Percentiles rank a stretch among this genome's conserved stretches.
Evolutionary conservation across 208 protist species (phyloP).

Genomic region (Crithidia acanthocephali): DNA sequence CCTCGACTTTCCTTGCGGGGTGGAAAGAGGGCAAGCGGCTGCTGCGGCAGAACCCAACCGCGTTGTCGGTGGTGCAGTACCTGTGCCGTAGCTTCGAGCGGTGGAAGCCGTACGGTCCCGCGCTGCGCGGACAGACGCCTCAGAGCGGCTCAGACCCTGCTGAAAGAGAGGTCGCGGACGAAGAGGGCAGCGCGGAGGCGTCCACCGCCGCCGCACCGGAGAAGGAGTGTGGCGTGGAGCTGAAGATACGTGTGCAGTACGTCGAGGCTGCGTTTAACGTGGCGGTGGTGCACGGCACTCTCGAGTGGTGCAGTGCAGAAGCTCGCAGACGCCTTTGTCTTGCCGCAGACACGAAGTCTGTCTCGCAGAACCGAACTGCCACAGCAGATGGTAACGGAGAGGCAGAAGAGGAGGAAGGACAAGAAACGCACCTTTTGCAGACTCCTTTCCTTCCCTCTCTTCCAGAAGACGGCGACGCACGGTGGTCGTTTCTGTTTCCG

Average conservation of each 20-base stretch:
- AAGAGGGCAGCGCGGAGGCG: no score
- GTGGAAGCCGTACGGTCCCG: slow-evolving; percentile 23
- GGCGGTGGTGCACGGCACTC: slow-evolving; percentile 30
- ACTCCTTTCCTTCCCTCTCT: not conserved
- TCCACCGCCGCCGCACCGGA: not conserved
- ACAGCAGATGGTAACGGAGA: no score
- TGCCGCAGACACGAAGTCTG: not conserved
- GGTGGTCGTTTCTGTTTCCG: slow-evolving; percentile 59
- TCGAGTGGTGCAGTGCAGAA: slow-evolving; percentile 26
- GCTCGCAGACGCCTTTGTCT: slow-evolving; percentile 21
- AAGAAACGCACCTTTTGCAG: not conserved
- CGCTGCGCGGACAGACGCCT: not conserved
- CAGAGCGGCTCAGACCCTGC: not conserved
- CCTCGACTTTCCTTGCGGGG: not conserved
- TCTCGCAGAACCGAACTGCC: not conserved
- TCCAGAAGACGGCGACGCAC: not conserved
- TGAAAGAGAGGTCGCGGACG: no score
- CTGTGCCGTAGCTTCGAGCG: slow-evolving; percentile 42
- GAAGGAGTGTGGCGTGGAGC: slow-evolving; percentile 19
- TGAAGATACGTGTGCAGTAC: slow-evolving; percentile 34
- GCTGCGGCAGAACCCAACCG: slow-evolving; percentile 54
- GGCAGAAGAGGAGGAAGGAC: not conserved
- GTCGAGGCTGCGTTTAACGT: slow-evolving; percentile 42
- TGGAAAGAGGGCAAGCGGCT: slow-evolving; percentile 40
- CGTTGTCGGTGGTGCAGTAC: slow-evolving; percentile 52